Base-by-base conservation (phyloP, 805 yeast species). In the Metschnikowia proteae region DNA sequence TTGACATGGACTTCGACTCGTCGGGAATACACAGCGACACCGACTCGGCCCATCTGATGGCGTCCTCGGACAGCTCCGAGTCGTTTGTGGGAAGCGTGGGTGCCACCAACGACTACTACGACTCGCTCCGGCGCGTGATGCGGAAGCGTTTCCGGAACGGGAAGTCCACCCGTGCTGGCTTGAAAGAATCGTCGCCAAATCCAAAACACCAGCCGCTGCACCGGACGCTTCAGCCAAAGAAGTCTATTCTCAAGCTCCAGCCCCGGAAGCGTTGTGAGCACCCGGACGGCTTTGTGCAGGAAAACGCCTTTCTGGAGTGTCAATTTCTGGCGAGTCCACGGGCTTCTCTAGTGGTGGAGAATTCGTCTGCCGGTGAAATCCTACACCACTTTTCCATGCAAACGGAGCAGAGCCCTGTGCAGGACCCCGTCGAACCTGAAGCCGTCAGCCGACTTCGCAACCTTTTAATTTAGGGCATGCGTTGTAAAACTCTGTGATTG, bases 131-230 rank as follows among this genome's bases (percentile, higher is more conserved):
- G 13, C 41, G 49, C 32, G 47, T 43, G 8, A 26, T 59, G 37
- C 52, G 49, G 47, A 49, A 27, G 31, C 47, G 44, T 42, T 46
- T 35, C 40, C 46, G 42, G 50, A 22, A 29, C 23, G 28, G 36
- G 38, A 44, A 44, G 26, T 17, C 29, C 13, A 10, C 27, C 11
- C 32, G 23, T 3, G 6, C 17, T 11, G 5, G 6, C 9, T 22
- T 26, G 9, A 41, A 28, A 9, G 49, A 42, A 22, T 7, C 34
- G n/a, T 46, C 50, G 22, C 52, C 52, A 9, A 39, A 48, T 10
- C 49, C 47, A 1, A 71, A 71, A 45, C 74, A 70, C 49, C 63
- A 65, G 47, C 78, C 78, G 4, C 68, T 71, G 28, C 78, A 73
- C 55, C 71, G 68, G 43, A 65, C 60, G 2, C 57, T 73, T 33